Evolutionary conservation across 2,329 filamentous ascomycete species (phyloP).

Genomic region (Celoporthe dispersa): DNA sequence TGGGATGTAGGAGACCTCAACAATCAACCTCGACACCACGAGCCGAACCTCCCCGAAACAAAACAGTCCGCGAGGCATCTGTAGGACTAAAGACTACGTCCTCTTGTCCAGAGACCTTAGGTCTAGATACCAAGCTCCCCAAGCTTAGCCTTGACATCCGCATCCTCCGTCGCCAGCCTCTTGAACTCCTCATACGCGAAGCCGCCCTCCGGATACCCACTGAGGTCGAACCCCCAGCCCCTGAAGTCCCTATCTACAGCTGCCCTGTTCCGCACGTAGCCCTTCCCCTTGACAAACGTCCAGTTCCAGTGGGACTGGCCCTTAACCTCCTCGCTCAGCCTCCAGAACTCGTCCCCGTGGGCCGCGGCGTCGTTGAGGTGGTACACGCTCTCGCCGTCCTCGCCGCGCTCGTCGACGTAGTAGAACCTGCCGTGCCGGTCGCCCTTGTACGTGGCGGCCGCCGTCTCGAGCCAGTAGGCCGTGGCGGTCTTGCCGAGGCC

Average conservation of each 20-base stretch:
- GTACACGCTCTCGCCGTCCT: neutral
- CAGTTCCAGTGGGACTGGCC: conserved; percentile 23
- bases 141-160: neutral
- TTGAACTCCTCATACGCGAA: neutral
- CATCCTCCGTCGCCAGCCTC: neutral
- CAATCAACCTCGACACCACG: neutral
- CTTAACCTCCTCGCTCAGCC: conserved; percentile 19
- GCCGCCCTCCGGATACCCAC: neutral
- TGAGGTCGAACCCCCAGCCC: neutral
- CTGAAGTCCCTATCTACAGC: conserved; percentile 15
- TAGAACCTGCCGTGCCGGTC: conserved; percentile 12
- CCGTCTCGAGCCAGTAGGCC: conserved; percentile 21
- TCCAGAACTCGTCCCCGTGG: conserved; percentile 25
- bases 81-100: neutral
- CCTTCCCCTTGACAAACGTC: conserved; percentile 21
- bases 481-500: conserved; percentile 19
- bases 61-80: neutral
- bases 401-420: conserved; percentile 22
- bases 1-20: neutral
- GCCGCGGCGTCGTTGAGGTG: conserved; percentile 13
- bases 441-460: conserved; percentile 21
- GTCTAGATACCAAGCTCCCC: neutral
- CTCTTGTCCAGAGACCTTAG: neutral
- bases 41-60: neutral
- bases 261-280: conserved; percentile 14